phyloP scores from a whole-genome alignment of 140 eudicot genomes.

The Senecio squalidus region DNA sequence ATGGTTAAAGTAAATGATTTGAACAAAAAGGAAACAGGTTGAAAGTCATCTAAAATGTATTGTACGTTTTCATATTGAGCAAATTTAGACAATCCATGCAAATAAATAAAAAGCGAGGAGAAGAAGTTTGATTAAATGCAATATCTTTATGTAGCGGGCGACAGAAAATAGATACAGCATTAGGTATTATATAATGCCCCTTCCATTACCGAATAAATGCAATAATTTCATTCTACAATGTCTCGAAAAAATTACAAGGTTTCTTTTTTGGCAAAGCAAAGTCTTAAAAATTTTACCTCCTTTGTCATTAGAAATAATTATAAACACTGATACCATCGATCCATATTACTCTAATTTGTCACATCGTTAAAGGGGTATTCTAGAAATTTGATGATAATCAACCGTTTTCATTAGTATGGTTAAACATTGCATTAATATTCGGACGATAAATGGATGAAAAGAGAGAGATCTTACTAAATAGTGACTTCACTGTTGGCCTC shows the following conservation, averaged over 20 bases:
- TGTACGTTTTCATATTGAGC: no score
- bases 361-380: background rate
- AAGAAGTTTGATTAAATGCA: no score
- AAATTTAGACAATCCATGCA: no score
- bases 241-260: background rate
- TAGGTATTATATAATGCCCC: no score
- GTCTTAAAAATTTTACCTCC: background rate
- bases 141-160: no score
- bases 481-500: slow-evolving; percentile 96
- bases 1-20: no score
- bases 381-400: background rate
- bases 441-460: background rate
- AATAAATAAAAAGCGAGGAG: no score
- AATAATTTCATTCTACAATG: background rate
- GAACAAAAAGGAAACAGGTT: no score
- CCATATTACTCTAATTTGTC: background rate
- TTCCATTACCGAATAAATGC: background rate
- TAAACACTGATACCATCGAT: background rate
- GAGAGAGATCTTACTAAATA: slow-evolving; percentile 64
- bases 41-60: no score
- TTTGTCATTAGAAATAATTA: background rate
- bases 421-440: background rate
- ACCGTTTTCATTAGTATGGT: background rate
- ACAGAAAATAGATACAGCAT: no score
- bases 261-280: background rate